Base-by-base conservation (phyloP, 2,329 filamentous ascomycete genomes). In the Sphaerulina populicola region DNA sequence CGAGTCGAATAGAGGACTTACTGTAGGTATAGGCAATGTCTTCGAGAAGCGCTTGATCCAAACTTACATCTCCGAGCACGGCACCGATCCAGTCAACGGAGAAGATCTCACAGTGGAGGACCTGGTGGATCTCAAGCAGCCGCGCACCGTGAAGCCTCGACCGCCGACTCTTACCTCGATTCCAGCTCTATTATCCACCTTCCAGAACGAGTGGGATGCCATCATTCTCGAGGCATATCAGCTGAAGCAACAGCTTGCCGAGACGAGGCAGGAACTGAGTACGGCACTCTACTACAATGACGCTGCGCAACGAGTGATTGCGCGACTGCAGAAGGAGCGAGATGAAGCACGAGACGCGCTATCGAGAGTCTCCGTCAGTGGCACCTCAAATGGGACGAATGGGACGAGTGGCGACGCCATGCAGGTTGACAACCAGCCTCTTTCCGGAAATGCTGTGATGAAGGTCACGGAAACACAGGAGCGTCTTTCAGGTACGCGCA, bases 121-220 rank as follows among this genome's bases (percentile, higher is more conserved):
- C 69, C 80, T 98, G 54, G 78, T 98, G 64, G 83, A 89, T 58
- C 78, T 98, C 69, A 88, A 93, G 73, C 82, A 87, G 53, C 79
- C 86, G 61, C 83, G 85, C 71, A 79, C 88, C 61, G 88, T 96
- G 56, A 86, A 86, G 62, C 91, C 93, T 45, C 82, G 93, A 64
- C 90, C 93, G 52, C 91, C 93, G 30, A 90, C 88, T 31, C 82
- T 97, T 63, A 97, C 93, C 49, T 98, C 93, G 35, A 95, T 98
- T 66, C 93, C 93, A 18, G 89, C 93, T 14, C 80, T 98, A 50
- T 85, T 98, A 50, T 86, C 88, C 44, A 86, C 90, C 36, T 97
- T 98, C 69, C 93, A 98, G 69, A 94, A 94, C 69, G 93, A 98
- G 76, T 98, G 93, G 93, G 93, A 98, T 68, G 85, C 90, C 7